Conservation (phyloP, 257 asterid genomes). For the Lithospermum erythrorhizon region DNA sequence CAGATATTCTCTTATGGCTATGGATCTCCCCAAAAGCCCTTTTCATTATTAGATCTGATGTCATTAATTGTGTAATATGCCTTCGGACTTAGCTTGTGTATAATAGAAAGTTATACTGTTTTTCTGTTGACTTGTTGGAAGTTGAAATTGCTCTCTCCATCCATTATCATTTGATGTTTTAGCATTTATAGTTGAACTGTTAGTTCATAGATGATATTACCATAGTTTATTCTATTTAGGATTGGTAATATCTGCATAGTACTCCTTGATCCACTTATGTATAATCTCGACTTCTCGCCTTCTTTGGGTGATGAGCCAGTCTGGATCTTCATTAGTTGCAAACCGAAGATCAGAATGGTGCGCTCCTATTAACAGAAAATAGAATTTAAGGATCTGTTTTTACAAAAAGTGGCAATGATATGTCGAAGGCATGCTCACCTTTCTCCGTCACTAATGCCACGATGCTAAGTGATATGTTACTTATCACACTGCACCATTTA, state of each 20-base stretch:
- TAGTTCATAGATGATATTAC: too few relatives aligned
- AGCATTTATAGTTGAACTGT: too few relatives aligned
- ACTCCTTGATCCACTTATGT: constrained; percentile 44
- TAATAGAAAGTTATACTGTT: too few relatives aligned
- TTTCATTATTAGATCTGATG: background rate
- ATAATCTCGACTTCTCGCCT: constrained; percentile 48
- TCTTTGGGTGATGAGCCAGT: constrained; percentile 53
- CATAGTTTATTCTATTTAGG: too few relatives aligned
- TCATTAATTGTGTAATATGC: background rate
- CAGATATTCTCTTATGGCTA: too few relatives aligned
- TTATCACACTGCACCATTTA: constrained; percentile 35
- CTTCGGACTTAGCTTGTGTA: too few relatives aligned
- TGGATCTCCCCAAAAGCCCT: background rate
- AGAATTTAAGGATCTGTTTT: background rate
- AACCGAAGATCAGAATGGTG: constrained; percentile 65
- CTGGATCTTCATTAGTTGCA: constrained; percentile 43
- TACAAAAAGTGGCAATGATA: background rate
- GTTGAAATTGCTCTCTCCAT: background rate
- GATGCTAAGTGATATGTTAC: constrained; percentile 54
- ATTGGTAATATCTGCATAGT: constrained; percentile 28
- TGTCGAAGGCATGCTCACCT: constrained; percentile 22
- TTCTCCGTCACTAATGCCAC: constrained; percentile 56
- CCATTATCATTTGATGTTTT: too few relatives aligned
- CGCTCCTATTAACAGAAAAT: constrained; percentile 37
- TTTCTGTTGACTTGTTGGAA: too few relatives aligned